Conservation (phyloP, 108 stramenopile species). For the Fistulifera solaris region DNA sequence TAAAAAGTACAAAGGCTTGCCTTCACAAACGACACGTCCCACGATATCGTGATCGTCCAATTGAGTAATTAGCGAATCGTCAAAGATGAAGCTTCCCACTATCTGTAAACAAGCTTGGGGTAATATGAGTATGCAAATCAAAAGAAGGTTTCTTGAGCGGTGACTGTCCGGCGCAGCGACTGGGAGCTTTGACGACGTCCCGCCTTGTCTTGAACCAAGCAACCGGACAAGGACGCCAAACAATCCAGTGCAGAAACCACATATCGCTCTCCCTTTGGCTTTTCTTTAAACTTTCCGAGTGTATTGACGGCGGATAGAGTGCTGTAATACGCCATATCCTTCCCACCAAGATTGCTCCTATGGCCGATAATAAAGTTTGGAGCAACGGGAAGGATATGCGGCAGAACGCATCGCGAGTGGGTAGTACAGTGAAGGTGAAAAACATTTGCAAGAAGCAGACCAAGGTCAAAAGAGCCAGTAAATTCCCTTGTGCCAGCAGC, state of each 20-base stretch:
- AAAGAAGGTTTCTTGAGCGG: constrained; percentile 4
- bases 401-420: constrained; percentile 7
- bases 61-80: not conserved
- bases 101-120: constrained; percentile 13
- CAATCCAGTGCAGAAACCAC: too few relatives aligned
- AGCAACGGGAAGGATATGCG: constrained; percentile 5
- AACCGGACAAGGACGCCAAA: too few relatives aligned
- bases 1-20: not conserved
- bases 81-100: not conserved
- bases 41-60: not conserved
- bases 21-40: constrained; percentile 5
- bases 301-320: constrained; percentile 7
- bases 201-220: not conserved
- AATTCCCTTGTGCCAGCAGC: constrained; percentile 17
- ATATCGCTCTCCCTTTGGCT: too few relatives aligned
- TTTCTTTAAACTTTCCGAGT: too few relatives aligned
- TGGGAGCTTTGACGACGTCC: not conserved
- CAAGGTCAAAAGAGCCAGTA: constrained; percentile 8
- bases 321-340: constrained; percentile 20
- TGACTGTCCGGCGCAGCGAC: constrained; percentile 9
- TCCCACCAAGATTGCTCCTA: constrained; percentile 14
- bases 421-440: constrained; percentile 9
- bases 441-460: not conserved
- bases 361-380: constrained; percentile 7
- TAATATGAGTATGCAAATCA: constrained; percentile 14